Conservation (phyloP, 768 basidiomycete genomes). For the Cystofilobasidium ferigula region DNA sequence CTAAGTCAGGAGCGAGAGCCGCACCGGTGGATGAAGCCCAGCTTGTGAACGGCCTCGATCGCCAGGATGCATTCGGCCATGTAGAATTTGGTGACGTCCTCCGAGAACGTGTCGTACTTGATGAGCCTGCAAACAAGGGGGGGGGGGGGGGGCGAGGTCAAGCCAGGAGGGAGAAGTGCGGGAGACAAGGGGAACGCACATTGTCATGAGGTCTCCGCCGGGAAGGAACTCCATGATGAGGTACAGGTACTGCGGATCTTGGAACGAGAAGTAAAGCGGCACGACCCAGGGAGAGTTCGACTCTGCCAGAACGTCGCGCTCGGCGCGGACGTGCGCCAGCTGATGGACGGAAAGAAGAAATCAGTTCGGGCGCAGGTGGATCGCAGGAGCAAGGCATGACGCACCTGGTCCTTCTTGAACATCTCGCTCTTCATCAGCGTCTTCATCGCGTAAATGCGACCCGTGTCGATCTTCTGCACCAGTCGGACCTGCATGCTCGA, state of each 20-base stretch:
- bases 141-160: neutral
- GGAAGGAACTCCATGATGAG: slow-evolving; percentile 99
- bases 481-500: slow-evolving; percentile 66
- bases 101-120: slow-evolving; percentile 97
- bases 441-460: slow-evolving; percentile 99
- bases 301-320: slow-evolving; percentile 91
- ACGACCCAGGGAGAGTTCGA: slow-evolving; percentile 94
- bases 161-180: neutral
- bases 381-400: slow-evolving; percentile 28
- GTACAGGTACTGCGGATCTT: slow-evolving; percentile 82
- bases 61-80: slow-evolving; percentile 97
- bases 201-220: slow-evolving; percentile 97
- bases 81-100: slow-evolving; percentile 96
- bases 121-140: slow-evolving; percentile 47
- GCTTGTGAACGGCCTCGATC: slow-evolving; percentile 91
- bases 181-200: slow-evolving; percentile 43
- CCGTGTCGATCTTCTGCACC: slow-evolving; percentile 91
- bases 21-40: slow-evolving; percentile 94
- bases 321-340: slow-evolving; percentile 96
- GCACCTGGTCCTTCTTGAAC: slow-evolving; percentile 96
- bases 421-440: slow-evolving; percentile 93
- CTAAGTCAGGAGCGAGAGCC: slow-evolving; percentile 57
- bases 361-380: neutral
- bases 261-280: slow-evolving; percentile 95
- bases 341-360: slow-evolving; percentile 34